phyloP scores from a whole-genome alignment of 2,329 filamentous ascomycete species.

The Lachnellula cervina region DNA sequence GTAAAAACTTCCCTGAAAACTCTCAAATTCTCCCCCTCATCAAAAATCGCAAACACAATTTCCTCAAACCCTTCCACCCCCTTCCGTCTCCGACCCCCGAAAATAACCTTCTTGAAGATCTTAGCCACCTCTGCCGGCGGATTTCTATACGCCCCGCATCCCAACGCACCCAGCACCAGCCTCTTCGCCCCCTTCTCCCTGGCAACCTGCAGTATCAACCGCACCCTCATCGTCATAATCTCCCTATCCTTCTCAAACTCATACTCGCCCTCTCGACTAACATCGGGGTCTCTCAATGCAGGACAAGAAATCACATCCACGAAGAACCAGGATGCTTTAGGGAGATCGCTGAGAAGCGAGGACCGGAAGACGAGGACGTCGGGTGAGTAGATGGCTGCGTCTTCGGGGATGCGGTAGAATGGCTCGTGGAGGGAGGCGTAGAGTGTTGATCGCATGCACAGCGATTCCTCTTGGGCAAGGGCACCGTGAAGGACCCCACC shows the following conservation, averaged over 20 bases:
- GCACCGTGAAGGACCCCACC: constrained; percentile 60
- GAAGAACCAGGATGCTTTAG: constrained; percentile 27
- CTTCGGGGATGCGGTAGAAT: constrained; percentile 27
- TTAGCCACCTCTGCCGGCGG: constrained; percentile 56
- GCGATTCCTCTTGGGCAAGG: constrained; percentile 62
- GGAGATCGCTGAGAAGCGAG: constrained; percentile 40
- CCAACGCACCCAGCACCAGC: constrained; percentile 63
- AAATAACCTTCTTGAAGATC: constrained; percentile 56
- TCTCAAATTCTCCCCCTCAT: constrained; percentile 46
- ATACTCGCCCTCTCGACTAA: constrained; percentile 5
- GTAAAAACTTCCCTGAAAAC: constrained; percentile 41
- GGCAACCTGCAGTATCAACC: constrained; percentile 35
- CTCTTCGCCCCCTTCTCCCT: constrained; percentile 48
- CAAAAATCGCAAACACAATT: constrained; percentile 60
- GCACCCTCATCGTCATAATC: constrained; percentile 27
- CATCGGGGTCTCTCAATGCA: constrained; percentile 17
- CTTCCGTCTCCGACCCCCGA: constrained; percentile 40
- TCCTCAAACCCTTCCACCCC: constrained; percentile 49
- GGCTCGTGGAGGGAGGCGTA: constrained; percentile 41
- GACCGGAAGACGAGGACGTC: constrained; percentile 46
- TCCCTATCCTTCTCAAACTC: constrained; percentile 26
- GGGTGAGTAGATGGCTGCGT: constrained; percentile 54
- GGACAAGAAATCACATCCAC: constrained; percentile 26
- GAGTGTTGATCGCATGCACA: constrained; percentile 60
- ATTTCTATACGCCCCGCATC: constrained; percentile 63